Evolutionary conservation across 2,329 filamentous ascomycete genomes (phyloP).

Genomic region (Aureobasidium sp.): DNA sequence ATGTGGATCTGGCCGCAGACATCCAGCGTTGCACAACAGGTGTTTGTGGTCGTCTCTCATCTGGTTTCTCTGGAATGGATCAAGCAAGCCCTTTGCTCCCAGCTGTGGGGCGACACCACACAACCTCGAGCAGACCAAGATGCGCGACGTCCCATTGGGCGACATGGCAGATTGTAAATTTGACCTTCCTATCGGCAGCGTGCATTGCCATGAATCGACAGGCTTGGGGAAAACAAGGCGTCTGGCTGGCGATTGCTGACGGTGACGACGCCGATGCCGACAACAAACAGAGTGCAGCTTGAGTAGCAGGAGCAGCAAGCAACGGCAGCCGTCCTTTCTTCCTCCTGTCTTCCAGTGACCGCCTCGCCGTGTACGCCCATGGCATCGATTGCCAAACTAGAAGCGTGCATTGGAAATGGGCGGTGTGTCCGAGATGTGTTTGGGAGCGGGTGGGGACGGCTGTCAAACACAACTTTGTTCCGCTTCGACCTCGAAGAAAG

Average conservation of each 20-base stretch:
- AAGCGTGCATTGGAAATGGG: constrained; percentile 11
- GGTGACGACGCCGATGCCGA: not conserved
- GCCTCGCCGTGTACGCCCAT: constrained; percentile 2
- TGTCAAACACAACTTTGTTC: constrained; percentile 12
- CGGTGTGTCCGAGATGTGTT: constrained; percentile 12
- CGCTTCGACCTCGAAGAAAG: constrained; percentile 2
- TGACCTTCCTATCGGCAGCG: not conserved
- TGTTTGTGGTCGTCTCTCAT: not conserved
- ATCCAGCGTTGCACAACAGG: not conserved
- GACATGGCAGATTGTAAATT: not conserved
- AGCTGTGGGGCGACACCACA: constrained; percentile 2
- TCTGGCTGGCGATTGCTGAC: constrained; percentile 6
- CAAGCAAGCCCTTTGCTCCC: not conserved
- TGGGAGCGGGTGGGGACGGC: constrained; percentile 10
- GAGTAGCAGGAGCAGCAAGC: constrained; percentile 4
- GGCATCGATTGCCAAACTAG: constrained; percentile 3
- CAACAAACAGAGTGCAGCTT: constrained; percentile 9
- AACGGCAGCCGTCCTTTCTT: not conserved
- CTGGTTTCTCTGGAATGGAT: not conserved
- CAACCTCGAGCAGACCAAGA: constrained; percentile 6
- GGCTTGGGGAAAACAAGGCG: constrained; percentile 5
- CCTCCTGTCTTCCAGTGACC: constrained; percentile 8
- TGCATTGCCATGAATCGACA: constrained; percentile 7
- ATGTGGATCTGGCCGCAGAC: not conserved
- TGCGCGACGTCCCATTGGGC: not conserved